Percentiles rank a stretch among this genome's conserved stretches.
phyloP scores from a whole-genome alignment of 1,284 basidiomycete genomes.

The Cutaneotrichosporon daszewskae region DNA sequence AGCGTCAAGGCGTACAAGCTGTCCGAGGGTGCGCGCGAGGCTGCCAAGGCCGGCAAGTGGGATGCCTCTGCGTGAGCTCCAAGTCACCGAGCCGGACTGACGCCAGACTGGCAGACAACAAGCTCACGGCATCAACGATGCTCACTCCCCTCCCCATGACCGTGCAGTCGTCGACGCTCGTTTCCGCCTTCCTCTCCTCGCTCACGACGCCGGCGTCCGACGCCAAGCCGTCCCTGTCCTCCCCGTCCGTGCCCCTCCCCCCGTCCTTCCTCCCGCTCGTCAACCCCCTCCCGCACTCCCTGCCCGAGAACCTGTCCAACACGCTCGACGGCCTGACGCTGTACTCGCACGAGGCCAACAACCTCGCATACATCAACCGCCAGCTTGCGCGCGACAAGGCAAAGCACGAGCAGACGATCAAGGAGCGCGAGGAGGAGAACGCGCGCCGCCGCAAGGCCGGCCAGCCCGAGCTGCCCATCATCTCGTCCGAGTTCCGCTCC shows the following conservation, averaged over 20 bases:
- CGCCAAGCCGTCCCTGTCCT: slow-evolving; percentile 34
- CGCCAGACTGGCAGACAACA: slow-evolving; percentile 71
- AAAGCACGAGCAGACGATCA: slow-evolving; percentile 71
- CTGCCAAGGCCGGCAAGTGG: slow-evolving; percentile 81
- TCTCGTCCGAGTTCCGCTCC: slow-evolving; percentile 74
- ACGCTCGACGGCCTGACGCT: slow-evolving; percentile 78
- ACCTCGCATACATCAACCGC: slow-evolving; percentile 83
- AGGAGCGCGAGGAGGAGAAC: slow-evolving; percentile 88
- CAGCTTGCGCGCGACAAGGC: slow-evolving; percentile 86
- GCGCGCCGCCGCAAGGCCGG: slow-evolving; percentile 74
- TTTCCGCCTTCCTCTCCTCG: slow-evolving; percentile 76
- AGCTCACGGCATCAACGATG: slow-evolving; percentile 82
- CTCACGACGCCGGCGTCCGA: slow-evolving; percentile 52
- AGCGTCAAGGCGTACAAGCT: slow-evolving; percentile 88
- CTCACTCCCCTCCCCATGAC: slow-evolving; percentile 84
- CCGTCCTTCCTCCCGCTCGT: slow-evolving; percentile 53
- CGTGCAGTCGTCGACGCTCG: slow-evolving; percentile 78
- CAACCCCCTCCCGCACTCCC: slow-evolving; percentile 51
- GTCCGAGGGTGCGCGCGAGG: slow-evolving; percentile 74
- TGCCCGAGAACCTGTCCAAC: slow-evolving; percentile 58
- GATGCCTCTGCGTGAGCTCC: slow-evolving; percentile 66
- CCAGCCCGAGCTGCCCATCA: slow-evolving; percentile 76
- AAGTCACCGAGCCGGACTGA: neutral
- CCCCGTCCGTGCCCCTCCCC: slow-evolving; percentile 45
- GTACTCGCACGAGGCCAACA: slow-evolving; percentile 85